Evolutionary conservation across 179 eudicot species (phyloP), one percentile per base, ranked within the genome.

Genomic region (Vitellaria paradoxa): DNA sequence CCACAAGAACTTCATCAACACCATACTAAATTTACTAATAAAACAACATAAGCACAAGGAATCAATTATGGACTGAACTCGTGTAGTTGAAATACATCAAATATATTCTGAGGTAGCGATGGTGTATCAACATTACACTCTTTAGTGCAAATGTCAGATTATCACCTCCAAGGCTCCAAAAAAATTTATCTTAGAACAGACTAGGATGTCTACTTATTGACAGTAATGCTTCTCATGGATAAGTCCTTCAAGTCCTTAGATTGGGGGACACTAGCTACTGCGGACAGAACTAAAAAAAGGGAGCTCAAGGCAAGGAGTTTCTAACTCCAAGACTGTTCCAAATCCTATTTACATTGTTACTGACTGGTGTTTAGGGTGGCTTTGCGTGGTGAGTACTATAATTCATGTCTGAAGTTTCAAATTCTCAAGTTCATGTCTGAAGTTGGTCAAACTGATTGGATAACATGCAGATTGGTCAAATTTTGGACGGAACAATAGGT

Each of bases 401-500:
- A n/a, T n/a, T n/a, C n/a, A n/a, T n/a, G n/a, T n/a, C n/a, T 49
- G 9, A 0, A 49, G 37, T 24, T 15, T 13, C 10, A 18, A 46
- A 3, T 68, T 14, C 42, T 9, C 24, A 68, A 9, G 49, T 4
- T 49, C 71, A 10, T 68, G 53, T 20, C 7, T 45, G 4, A n/a
- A 68, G 55, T 49, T n/a, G 72, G 21, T 68, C 23, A 68, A 68
- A 67, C 70, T 45, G 37, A 30, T 30, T 30, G 37, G 37, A 30
- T 30, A 30, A 30, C 37, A 30, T 59, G 62, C 37, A 62, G 12
- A 21, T 62, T 30, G 40, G 14, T 62, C 40, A 8, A 21, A 23
- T 21, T 21, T 11, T 62, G 23, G 37, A 62, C 40, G 23, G 9
- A 21, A 12, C 23, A 62, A 62, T 21, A 12, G 37, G 1, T 37